Evolutionary conservation across 139 green algal genomes (phyloP).

Genomic region (Zygnema cylindricum): DNA sequence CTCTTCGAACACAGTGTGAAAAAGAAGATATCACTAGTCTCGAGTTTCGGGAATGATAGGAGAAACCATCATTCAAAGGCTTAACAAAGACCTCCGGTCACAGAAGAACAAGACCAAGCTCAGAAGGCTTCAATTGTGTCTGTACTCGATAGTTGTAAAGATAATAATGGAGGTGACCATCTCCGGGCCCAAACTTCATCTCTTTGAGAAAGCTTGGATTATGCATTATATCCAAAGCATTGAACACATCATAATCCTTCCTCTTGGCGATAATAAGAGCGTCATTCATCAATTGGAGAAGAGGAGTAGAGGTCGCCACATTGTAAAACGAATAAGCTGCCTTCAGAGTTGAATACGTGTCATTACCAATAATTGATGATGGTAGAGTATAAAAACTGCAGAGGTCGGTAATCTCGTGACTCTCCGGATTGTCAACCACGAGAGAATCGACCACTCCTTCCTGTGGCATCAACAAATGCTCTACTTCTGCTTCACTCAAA

Average conservation of each 20-base stretch:
- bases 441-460: constrained; percentile 85
- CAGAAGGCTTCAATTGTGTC: constrained; percentile 65
- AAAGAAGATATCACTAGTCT: too few relatives aligned
- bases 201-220: constrained; percentile 77
- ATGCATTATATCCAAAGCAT: constrained; percentile 94
- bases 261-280: constrained; percentile 79
- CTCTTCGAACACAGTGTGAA: too few relatives aligned
- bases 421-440: constrained; percentile 79
- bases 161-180: constrained; percentile 96
- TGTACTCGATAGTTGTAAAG: constrained; percentile 94
- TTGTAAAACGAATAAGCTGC: constrained; percentile 98
- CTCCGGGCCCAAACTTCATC: constrained; percentile 98
- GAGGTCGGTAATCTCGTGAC: constrained; percentile 83
- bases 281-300: constrained; percentile 79
- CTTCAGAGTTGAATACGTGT: constrained; percentile 81
- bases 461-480: constrained; percentile 81
- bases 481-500: constrained; percentile 84
- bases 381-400: constrained; percentile 93
- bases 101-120: constrained; percentile 93
- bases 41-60: too few relatives aligned
- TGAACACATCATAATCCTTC: constrained; percentile 95
- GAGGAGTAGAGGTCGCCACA: constrained; percentile 62
- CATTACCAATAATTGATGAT: constrained; percentile 82
- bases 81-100: too few relatives aligned
- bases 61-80: too few relatives aligned